phyloP scores from a whole-genome alignment of 768 basidiomycete genomes.

The Rhodotorula paludigena region DNA sequence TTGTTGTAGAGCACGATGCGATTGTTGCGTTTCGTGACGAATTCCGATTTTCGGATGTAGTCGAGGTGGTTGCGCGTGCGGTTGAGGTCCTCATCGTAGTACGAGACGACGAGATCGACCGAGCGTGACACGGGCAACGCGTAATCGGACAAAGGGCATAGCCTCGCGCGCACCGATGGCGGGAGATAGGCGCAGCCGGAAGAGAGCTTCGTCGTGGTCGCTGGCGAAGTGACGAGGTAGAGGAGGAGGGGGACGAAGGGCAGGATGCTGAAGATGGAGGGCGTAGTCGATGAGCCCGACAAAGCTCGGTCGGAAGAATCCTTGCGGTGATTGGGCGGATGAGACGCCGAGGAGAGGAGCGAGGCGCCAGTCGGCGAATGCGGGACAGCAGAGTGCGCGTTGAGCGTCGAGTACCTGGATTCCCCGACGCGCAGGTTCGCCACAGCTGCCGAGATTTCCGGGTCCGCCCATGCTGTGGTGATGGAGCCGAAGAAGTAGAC shows the following conservation, averaged over 20 bases:
- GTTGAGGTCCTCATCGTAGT: constrained; percentile 42
- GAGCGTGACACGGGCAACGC: neutral
- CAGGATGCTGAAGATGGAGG: constrained; percentile 17
- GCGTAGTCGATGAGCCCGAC: neutral
- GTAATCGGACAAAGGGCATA: constrained; percentile 18
- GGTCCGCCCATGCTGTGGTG: neutral
- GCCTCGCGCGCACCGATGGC: constrained; percentile 4
- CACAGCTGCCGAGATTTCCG: neutral
- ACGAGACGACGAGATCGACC: constrained; percentile 42
- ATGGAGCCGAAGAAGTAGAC: constrained; percentile 10
- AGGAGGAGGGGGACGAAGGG: constrained; percentile 29
- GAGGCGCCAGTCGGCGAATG: neutral
- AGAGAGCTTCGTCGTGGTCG: constrained; percentile 7
- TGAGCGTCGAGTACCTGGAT: neutral
- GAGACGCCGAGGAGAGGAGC: neutral
- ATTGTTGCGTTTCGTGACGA: neutral
- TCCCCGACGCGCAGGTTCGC: neutral
- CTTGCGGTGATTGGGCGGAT: neutral
- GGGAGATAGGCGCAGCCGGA: constrained; percentile 30
- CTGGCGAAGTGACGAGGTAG: constrained; percentile 13
- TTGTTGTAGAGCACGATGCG: constrained; percentile 45
- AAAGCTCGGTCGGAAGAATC: neutral
- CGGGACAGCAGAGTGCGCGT: neutral
- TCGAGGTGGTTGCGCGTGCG: constrained; percentile 34
- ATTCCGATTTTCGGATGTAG: constrained; percentile 5